Conservation (phyloP, 345 rosid genomes). For the Eucalyptus curtisii region DNA sequence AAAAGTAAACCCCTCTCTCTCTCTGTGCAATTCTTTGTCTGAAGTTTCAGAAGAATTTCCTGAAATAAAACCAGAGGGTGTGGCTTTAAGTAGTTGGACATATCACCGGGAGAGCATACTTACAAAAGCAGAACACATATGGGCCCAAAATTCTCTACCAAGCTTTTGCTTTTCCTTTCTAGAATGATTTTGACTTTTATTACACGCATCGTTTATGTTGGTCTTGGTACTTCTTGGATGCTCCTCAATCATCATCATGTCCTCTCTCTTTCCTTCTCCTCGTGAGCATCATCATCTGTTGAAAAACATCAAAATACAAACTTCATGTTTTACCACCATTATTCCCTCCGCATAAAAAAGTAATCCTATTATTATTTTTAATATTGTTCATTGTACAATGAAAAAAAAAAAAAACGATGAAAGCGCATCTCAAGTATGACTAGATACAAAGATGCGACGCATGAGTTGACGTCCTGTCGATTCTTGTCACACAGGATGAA, state of each 20-base stretch:
- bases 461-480: neutral
- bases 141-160: neutral
- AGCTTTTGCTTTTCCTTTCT: neutral
- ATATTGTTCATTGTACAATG: too few relatives aligned
- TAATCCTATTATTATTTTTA: too few relatives aligned
- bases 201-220: neutral
- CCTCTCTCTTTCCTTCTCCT: neutral
- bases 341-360: neutral
- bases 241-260: neutral
- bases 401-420: too few relatives aligned
- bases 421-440: neutral
- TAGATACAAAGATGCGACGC: neutral
- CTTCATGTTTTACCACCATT: neutral
- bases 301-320: neutral
- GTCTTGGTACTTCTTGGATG: neutral
- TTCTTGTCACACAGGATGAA: slow-evolving; percentile 30
- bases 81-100: neutral
- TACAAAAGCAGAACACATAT: neutral
- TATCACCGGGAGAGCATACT: neutral
- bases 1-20: neutral
- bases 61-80: neutral
- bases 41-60: neutral
- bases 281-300: neutral
- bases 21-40: neutral
- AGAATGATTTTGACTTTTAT: neutral